These are phyloP conservation scores for Larix sibirica DNA, from an alignment of 83 land plant genomes.

Conservation along the genomic window DNA sequence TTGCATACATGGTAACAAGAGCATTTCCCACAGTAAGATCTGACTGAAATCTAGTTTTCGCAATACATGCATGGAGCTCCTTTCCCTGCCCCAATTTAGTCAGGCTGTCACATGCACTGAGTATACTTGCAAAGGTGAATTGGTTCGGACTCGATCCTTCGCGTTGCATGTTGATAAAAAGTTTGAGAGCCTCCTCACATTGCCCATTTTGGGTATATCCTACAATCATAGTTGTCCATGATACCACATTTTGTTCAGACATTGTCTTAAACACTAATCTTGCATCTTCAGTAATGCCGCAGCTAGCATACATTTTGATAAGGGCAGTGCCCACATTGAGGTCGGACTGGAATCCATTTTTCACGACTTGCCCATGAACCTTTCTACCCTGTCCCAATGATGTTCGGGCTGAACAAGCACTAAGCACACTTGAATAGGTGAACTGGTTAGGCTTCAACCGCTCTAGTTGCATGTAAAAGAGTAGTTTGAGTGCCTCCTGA, in stretches of 20 bases:
- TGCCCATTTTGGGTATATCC: conserved; percentile 54
- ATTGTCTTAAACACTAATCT: conserved; percentile 43
- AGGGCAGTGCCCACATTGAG: conserved; percentile 47
- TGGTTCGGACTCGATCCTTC: conserved; percentile 46
- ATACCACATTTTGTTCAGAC: conserved; percentile 48
- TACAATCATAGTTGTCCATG: conserved; percentile 72
- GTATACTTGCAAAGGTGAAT: conserved; percentile 51
- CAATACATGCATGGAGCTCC: conserved; percentile 43
- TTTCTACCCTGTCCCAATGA: conserved; percentile 49
- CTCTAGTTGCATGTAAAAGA: conserved; percentile 42
- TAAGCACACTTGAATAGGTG: conserved; percentile 52
- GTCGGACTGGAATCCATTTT: conserved; percentile 26
- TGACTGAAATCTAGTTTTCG: conserved; percentile 30
- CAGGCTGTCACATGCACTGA: conserved; percentile 57
- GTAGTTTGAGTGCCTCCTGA: conserved; percentile 56
- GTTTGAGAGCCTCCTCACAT: conserved; percentile 34
- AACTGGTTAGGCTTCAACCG: conserved; percentile 38
- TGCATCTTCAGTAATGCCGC: conserved; percentile 42
- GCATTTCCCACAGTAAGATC: conserved; percentile 59
- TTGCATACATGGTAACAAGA: conserved; percentile 74
- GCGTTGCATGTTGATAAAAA: conserved; percentile 32
- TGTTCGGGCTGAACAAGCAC: conserved; percentile 49
- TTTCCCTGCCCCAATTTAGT: conserved; percentile 31
- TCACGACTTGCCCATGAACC: conserved; percentile 48
- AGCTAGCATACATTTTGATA: conserved; percentile 71